Percentiles rank a stretch among this genome's conserved stretches.
Evolutionary conservation across 257 asterid species (phyloP).

Genomic region (Sherardia arvensis): DNA sequence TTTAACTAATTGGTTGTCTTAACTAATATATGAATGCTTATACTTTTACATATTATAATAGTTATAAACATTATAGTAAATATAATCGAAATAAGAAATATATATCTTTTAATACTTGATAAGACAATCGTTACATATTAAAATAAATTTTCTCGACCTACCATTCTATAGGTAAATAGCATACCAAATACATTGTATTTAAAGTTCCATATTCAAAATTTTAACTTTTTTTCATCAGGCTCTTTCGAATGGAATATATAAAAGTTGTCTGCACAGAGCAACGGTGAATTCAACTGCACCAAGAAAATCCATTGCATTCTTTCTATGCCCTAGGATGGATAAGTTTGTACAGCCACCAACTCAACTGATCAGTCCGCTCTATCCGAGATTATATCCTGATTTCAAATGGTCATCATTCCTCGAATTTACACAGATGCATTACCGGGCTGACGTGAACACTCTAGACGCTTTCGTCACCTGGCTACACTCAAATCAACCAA

Average conservation of each 20-base stretch:
- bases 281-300: conserved; percentile 43
- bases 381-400: conserved; percentile 60
- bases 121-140: too few relatives aligned
- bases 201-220: too few relatives aligned
- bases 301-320: conserved; percentile 69
- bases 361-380: conserved; percentile 22
- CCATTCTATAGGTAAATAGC: too few relatives aligned
- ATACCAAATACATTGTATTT: too few relatives aligned
- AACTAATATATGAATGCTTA: too few relatives aligned
- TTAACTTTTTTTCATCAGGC: conserved; percentile 34
- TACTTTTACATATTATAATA: too few relatives aligned
- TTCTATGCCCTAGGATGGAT: conserved; percentile 53
- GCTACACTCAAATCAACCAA: too few relatives aligned
- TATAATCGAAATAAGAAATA: too few relatives aligned
- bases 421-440: conserved; percentile 70
- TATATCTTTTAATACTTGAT: too few relatives aligned
- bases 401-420: conserved; percentile 58
- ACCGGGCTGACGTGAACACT: conserved; percentile 70
- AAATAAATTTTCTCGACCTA: too few relatives aligned
- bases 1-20: too few relatives aligned
- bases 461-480: conserved; percentile 57
- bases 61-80: too few relatives aligned
- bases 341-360: conserved; percentile 54
- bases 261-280: conserved; percentile 77
- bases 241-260: conserved; percentile 69